Conservation (phyloP, 129 eudicot species). For the Logfia minima region DNA sequence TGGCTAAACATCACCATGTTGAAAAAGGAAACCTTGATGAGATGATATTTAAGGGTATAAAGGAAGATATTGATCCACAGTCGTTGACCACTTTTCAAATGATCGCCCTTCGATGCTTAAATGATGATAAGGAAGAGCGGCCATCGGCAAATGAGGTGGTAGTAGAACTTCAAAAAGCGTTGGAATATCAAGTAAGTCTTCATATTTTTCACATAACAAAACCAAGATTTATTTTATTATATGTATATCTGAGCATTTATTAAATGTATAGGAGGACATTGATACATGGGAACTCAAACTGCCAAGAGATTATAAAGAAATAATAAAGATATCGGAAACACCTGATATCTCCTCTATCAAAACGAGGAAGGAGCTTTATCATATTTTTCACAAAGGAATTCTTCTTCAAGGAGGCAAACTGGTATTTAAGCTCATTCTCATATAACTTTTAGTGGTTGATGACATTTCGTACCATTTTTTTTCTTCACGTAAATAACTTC, state of each 20-base stretch:
- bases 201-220: background rate
- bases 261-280: background rate
- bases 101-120: background rate
- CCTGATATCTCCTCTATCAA: background rate
- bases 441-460: no score
- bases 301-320: background rate
- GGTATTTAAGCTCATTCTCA: no score
- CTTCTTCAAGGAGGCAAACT: background rate
- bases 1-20: background rate
- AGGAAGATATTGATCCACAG: background rate
- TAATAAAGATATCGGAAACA: background rate
- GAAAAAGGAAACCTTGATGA: no score
- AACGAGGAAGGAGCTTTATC: background rate
- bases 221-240: background rate
- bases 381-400: background rate
- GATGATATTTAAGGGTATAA: background rate
- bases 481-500: no score
- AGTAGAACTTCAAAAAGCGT: background rate
- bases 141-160: background rate
- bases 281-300: background rate
- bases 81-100: background rate
- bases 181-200: background rate
- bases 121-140: background rate
- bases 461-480: no score
- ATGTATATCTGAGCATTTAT: no score